Conservation (phyloP, 2,329 filamentous ascomycete species). For the Clonostachys byssicola region DNA sequence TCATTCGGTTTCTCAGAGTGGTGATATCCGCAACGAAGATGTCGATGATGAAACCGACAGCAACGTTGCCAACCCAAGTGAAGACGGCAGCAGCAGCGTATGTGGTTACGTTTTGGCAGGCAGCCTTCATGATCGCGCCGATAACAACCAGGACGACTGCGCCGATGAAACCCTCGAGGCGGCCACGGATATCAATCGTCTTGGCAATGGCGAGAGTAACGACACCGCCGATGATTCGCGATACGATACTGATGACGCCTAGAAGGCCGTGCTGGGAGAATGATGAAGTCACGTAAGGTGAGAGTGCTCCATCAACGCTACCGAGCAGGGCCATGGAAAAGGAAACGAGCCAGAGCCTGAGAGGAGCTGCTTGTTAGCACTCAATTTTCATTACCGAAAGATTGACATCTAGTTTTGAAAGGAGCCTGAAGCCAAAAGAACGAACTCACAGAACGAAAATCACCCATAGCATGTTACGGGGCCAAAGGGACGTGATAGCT, state of each 20-base stretch:
- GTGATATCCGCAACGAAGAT: conserved; percentile 39
- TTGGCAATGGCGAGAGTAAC: conserved; percentile 37
- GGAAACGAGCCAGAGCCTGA: conserved; percentile 29
- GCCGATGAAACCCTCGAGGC: conserved; percentile 36
- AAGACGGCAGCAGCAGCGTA: conserved; percentile 61
- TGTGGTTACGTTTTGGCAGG: conserved; percentile 49
- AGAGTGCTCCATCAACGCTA: conserved; percentile 40
- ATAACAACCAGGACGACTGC: conserved; percentile 39
- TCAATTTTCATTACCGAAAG: neutral
- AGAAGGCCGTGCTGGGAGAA: conserved; percentile 62
- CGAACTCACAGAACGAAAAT: conserved; percentile 29
- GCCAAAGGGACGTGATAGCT: conserved; percentile 32
- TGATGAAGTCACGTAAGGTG: conserved; percentile 61
- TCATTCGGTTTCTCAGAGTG: conserved; percentile 32
- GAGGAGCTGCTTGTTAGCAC: neutral
- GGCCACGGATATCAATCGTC: conserved; percentile 42
- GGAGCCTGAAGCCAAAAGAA: no score
- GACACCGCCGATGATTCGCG: conserved; percentile 35
- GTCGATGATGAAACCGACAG: conserved; percentile 29
- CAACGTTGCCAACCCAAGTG: conserved; percentile 54
- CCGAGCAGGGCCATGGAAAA: conserved; percentile 29
- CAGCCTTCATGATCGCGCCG: conserved; percentile 60
- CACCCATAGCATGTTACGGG: conserved; percentile 21
- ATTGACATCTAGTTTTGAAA: neutral
- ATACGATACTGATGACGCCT: conserved; percentile 61